Evolutionary conservation across 2,329 filamentous ascomycete genomes (phyloP), one percentile per base, ranked within the genome.

Genomic region (Cryoendolithus antarcticus): DNA sequence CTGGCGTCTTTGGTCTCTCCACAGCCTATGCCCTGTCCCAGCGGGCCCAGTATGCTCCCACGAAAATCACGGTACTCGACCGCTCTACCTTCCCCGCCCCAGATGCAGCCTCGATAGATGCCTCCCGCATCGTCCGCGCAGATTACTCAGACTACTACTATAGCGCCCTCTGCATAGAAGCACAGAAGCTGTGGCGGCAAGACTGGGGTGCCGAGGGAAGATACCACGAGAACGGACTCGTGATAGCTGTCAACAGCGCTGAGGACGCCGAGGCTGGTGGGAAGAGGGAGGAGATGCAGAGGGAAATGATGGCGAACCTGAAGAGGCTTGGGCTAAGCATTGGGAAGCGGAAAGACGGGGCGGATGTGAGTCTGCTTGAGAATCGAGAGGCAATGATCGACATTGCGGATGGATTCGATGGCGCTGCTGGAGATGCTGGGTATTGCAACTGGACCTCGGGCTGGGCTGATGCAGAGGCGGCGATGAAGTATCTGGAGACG

Each of bases 251-350:
- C 10, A 37, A 34, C 27, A 13, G 12, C 24, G 15, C 29, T 12
- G 58, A 60, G 8, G 54, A 58, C 27, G 57, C 60, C 37, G 60
- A 66, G 27, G 58, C 42, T 6, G 48, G 43, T n/a, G 45, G 44
- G 48, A 44, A 61, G 51, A 19, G 15, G 15, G 53, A 67, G 63
- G 5, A 34, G 12, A 71, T 74, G 33, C 65, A 65, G 48, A 64
- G 66, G 43, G 79, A 75, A 54, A 41, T 41, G 39, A 74, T 72
- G 58, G 64, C 67, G 41, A 85, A 83, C 51, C 73, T 82, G n/a
- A 57, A 63, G 35, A 60, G 62, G 19, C 61, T 76, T 11, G 65
- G 66, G 1, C 62, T 65, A 2, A 56, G 50, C 37, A 41, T 64
- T 35, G 62, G 65, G 4, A 53, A 51, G 9, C 36, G 10, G 11